These are phyloP conservation scores for Apocynum venetum DNA, from an alignment of 257 asterid species.

Conservation along the genomic window DNA sequence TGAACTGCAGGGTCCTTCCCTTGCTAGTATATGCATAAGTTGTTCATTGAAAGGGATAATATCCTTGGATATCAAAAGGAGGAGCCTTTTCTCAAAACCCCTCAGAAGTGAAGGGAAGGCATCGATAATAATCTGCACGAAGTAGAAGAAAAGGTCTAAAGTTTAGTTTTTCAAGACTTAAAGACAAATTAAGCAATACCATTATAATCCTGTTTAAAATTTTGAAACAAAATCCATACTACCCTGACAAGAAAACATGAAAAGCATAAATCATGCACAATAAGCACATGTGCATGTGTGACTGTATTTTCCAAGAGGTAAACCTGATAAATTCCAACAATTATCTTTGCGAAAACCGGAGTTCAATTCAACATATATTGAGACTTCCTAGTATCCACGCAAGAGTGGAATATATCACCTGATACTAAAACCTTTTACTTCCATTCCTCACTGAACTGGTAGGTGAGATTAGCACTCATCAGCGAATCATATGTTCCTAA, in stretches of 20 bases:
- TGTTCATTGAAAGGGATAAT: conserved; percentile 62
- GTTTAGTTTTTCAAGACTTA: background rate
- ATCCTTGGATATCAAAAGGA: conserved; percentile 42
- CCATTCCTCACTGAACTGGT: background rate
- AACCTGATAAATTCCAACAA: background rate
- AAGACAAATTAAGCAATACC: background rate
- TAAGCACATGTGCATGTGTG: background rate
- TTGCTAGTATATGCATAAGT: conserved; percentile 59
- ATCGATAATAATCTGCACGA: conserved; percentile 58
- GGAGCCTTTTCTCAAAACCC: conserved; percentile 61
- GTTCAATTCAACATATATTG: background rate
- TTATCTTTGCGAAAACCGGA: background rate
- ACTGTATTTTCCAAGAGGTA: background rate
- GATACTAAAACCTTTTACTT: background rate
- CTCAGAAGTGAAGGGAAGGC: conserved; percentile 69
- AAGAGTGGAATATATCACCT: background rate
- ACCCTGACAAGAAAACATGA: background rate
- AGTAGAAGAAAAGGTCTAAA: conserved; percentile 9
- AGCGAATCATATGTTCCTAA: background rate
- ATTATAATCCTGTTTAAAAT: background rate
- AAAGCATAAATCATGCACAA: background rate
- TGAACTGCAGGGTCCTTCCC: conserved; percentile 49
- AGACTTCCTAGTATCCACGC: background rate
- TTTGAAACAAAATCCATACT: background rate
- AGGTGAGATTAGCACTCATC: background rate